Evolutionary conservation across 768 basidiomycete species (phyloP), one percentile per base, ranked within the genome.

Genomic region (Boletus subparvulus): DNA sequence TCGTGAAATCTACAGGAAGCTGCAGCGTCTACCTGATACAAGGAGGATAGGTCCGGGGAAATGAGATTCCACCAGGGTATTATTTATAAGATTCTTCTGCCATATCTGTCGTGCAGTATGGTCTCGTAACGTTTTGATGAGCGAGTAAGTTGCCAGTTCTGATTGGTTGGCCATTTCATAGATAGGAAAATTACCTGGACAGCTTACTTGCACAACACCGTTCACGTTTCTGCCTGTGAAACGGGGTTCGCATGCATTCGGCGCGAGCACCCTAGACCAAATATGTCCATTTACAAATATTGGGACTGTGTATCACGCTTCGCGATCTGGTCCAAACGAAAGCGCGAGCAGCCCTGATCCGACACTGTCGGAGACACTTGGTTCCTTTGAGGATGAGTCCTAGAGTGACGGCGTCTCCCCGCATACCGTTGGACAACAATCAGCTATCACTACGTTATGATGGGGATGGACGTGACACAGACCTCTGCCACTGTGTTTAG

Each of bases 81-180:
- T 50, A 21, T 70, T 64, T 73, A 72, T 68, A 58, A 30, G 36
- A 19, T 16, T 17, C 35, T 3, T 16, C n/a, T 12, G 12, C 21
- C 21, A 21, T 21, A 21, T 26, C 26, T 1, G 26, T 26, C 26
- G 26, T 26, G 26, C 26, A 26, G 26, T 26, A 26, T 26, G 26
- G 26, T 26, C 26, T 26, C 26, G 26, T 26, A 26, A 26, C 5
- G 26, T 26, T 26, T 3, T 26, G 26, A 26, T 26, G 21, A 21
- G 21, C 21, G 21, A 21, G 21, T 21, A 21, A 21, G 21, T 21
- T 30, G 28, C 8, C 8, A 10, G 30, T 7, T 30, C 8, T 30
- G 30, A 30, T 30, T 30, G 30, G 30, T 30, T 30, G 30, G 9
- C 30, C 30, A 30, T 8, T 30, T 30, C 30, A 30, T 30, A 30